Base-by-base conservation (phyloP, 208 protist species). In the Sergeia podlipaevii region DNA sequence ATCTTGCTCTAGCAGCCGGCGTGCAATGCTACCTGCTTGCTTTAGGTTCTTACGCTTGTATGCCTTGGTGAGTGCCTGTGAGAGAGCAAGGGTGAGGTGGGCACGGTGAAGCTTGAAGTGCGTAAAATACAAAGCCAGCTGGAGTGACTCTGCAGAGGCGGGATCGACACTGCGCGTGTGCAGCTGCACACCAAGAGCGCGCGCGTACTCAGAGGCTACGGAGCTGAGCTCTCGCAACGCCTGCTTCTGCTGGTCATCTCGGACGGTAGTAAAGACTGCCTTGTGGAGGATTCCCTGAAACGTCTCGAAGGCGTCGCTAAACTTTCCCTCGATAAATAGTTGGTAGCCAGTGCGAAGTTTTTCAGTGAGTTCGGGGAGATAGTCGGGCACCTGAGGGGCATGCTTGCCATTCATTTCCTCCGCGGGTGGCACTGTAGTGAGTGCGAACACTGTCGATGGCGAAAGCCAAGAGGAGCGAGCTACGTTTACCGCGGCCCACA, bases 61-160 rank as follows among this genome's bases (percentile, higher is more conserved):
- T 10, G 84, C 71, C 45, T 85, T 73, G 38, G 62, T 95, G 93
- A 98, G 97, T 10, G 97, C 96, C 29, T 96, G 93, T 10, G 93
- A 77, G 2, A 99, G 73, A 28, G 74, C 68, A 18, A 98, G 73
- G 7, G 79, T 85, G 27, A 97, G 56, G 68, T 99, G 97, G 2
- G 74, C 50, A 5, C 84, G 67, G 55, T 97, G 81, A 13, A 99
- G 74, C 29, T 97, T 90, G 62, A 95, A 98, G 84, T 99, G 91
- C 21, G 98, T 99, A 57, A 99, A 98, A 68, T 99, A 99, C 27
- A 98, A 83, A 0, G 98, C 89, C n/a, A 99, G 71, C 74, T 98
- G 95, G 6, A 86, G 70, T 17, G 77, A 60, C 41, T 91, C 69
- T 15, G 46, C 49, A 3, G 66, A 75, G 45, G 66, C 55, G 5